Evolutionary conservation across 208 protist genomes (phyloP), one percentile per base, ranked within the genome.

Genomic region (Crithidia sp.): DNA sequence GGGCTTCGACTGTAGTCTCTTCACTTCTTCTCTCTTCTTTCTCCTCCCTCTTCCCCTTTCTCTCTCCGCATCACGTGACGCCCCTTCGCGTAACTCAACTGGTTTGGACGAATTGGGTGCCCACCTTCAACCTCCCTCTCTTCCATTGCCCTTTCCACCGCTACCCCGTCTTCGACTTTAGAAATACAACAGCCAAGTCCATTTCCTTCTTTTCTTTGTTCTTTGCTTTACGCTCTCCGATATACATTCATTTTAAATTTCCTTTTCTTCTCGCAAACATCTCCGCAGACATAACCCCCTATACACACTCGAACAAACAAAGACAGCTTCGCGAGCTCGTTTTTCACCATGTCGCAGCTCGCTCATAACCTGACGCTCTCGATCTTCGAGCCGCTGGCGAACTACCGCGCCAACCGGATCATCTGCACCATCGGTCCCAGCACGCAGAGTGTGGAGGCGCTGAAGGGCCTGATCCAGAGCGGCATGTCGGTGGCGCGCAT

Each of bases 401-500:
- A 85, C 64, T 88, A 88, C 73, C 87, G 91, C 61, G 87, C 86
- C 45, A 98, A 95, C 56, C 90, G 94, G 50, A 98, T 99, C 78
- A 92, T 99, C 58, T 99, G 97, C 88, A 99, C 98, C 28, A 98
- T 99, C 74, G 98, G 98, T 67, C 96, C 96, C 70, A 92, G 89
- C 76, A 98, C 97, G 28, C 95, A 98, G 81, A 96, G 88, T 55
- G 96, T 98, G 16, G 96, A 99, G 71, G 87, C 87, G 10, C 86
- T 99, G 56, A 93, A 91, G 56, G 84, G 88, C 55, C 84, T 99
- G 41, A 96, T 99, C 63, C 74, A 94, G 68, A 98, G 93, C 60
- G 98, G 98, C 71, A 98, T 99, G 93, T 99, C 98, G 70, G 90
- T 99, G 28, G 95, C 96, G 16, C 90, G 98, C 67, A 94, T 99